A percentile compares a stretch with the other conserved stretches of the same genome.
phyloP scores from a whole-genome alignment of 495 filamentous ascomycete genomes.

The Articulospora tetracladia region DNA sequence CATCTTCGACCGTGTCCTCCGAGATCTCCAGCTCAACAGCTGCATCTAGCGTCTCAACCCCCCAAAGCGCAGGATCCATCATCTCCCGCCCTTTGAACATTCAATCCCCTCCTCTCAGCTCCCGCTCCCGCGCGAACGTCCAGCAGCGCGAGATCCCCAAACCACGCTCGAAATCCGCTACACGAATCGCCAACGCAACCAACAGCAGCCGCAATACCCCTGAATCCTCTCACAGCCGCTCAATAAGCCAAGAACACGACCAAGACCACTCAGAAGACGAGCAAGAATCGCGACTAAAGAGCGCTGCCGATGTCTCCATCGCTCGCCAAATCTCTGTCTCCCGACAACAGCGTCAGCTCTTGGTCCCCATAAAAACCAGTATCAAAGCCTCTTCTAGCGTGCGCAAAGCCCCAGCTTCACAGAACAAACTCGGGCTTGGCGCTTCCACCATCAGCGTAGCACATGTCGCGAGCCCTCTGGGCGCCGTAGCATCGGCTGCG shows the following conservation, averaged over 20 bases:
- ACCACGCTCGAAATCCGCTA: conserved; percentile 7
- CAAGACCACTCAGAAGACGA: conserved; percentile 27
- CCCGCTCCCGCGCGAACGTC: neutral
- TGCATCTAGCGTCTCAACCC: conserved; percentile 15
- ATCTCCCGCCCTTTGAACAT: neutral
- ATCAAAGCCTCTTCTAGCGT: conserved; percentile 1
- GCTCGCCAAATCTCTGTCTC: conserved; percentile 57
- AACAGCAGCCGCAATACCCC: neutral
- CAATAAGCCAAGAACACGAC: neutral
- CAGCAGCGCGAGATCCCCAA: neutral
- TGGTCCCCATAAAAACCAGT: conserved; percentile 26
- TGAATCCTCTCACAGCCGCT: neutral
- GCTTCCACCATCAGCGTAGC: conserved; percentile 1
- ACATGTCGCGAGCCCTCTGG: conserved; percentile 11
- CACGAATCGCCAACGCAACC: conserved; percentile 1
- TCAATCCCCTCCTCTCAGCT: neutral
- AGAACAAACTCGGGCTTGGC: neutral
- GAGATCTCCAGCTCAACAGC: conserved; percentile 21
- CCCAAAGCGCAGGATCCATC: conserved; percentile 4
- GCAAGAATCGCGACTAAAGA: conserved; percentile 31
- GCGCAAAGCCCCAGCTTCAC: neutral
- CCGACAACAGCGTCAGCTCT: conserved; percentile 46
- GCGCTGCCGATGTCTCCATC: conserved; percentile 53
- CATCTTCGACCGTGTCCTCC: conserved; percentile 24
- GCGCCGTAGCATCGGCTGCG: conserved; percentile 16